Evolutionary conservation across 73 alveolate genomes (phyloP).

Genomic region (Uronychia setigera): DNA sequence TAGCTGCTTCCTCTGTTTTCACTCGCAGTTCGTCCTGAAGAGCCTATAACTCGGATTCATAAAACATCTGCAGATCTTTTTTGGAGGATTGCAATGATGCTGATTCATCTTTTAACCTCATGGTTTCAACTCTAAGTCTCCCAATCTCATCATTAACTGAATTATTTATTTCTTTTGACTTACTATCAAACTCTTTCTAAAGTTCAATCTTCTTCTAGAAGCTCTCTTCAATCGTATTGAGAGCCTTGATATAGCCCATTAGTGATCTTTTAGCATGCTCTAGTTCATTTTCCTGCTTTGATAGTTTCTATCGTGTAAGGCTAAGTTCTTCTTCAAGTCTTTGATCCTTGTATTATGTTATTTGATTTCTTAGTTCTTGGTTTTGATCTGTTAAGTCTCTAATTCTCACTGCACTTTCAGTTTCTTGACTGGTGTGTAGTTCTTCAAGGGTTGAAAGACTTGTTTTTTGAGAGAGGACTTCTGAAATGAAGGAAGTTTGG

Average conservation of each 20-base stretch:
- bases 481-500: not conserved
- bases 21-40: not conserved
- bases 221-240: not conserved
- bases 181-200: not conserved
- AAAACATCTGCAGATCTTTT: not conserved
- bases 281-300: not conserved
- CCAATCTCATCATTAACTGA: not conserved
- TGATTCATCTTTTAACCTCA: not conserved
- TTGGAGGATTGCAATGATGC: not conserved
- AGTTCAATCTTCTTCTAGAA: not conserved
- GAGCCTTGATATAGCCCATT: not conserved
- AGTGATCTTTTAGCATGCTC: not conserved
- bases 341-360: not conserved
- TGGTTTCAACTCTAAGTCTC: not conserved
- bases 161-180: too few species aligned
- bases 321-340: not conserved
- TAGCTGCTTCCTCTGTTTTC: not conserved
- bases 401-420: not conserved
- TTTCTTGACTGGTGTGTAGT: not conserved
- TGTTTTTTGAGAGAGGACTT: not conserved
- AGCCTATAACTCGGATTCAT: not conserved
- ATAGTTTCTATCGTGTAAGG: too few species aligned
- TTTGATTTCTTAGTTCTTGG: not conserved
- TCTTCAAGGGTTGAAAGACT: not conserved
- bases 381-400: not conserved